Conservation (phyloP, 2,329 filamentous ascomycete genomes). For the Chalara sp. region DNA sequence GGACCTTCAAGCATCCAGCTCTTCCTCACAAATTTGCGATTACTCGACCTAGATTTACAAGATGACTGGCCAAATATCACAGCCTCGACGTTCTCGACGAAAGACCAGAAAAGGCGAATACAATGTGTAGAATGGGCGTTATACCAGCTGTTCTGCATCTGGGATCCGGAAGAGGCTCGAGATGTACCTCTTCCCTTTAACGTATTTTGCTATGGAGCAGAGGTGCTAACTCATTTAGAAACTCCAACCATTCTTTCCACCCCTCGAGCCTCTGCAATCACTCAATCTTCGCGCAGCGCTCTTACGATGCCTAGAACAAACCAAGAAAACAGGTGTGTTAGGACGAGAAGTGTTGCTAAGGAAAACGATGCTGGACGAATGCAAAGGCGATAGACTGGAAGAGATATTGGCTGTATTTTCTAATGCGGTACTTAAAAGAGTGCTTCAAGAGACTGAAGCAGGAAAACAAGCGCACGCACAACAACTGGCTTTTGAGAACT, state of each 20-base stretch:
- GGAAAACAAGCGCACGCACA: constrained; percentile 43
- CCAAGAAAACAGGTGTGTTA: constrained; percentile 81
- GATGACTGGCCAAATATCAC: constrained; percentile 78
- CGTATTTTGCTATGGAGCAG: too few species aligned
- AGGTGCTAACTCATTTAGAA: constrained; percentile 46
- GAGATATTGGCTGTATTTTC: constrained; percentile 83
- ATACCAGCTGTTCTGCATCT: constrained; percentile 79
- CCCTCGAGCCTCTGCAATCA: constrained; percentile 83
- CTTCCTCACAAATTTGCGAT: constrained; percentile 76
- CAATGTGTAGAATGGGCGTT: constrained; percentile 83
- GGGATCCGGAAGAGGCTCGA: constrained; percentile 70
- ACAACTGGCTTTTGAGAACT: constrained; percentile 50
- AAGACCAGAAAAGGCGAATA: constrained; percentile 74
- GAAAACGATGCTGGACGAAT: constrained; percentile 96
- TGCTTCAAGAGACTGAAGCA: constrained; percentile 40
- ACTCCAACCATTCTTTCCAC: constrained; percentile 84
- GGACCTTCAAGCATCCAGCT: constrained; percentile 49
- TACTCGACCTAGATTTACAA: constrained; percentile 71
- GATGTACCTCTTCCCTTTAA: constrained; percentile 44
- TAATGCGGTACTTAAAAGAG: constrained; percentile 69
- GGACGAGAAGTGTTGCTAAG: constrained; percentile 74
- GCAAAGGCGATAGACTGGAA: constrained; percentile 83
- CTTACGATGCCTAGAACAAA: constrained; percentile 71
- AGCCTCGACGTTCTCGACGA: constrained; percentile 60
- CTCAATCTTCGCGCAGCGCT: constrained; percentile 82